Evolutionary conservation across 768 basidiomycete genomes (phyloP).

Genomic region (Suillus variegatus): DNA sequence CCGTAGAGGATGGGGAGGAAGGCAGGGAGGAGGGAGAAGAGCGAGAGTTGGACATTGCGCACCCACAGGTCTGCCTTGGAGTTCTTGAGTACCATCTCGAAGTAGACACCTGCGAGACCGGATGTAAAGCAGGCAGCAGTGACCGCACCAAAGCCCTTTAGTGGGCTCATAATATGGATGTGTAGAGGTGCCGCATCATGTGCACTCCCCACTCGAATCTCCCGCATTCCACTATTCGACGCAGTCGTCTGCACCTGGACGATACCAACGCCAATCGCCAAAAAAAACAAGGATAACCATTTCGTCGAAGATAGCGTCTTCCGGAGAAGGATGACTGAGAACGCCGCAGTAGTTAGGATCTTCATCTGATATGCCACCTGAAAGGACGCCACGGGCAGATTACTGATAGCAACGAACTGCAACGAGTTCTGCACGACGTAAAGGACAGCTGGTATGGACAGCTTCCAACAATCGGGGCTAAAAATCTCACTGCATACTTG

Average conservation of each 20-base stretch:
- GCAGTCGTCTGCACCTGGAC: slow-evolving; percentile 85
- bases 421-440: slow-evolving; percentile 97
- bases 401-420: slow-evolving; percentile 94
- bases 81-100: slow-evolving; percentile 90
- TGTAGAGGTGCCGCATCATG: slow-evolving; percentile 61
- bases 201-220: slow-evolving; percentile 62
- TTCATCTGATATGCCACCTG: slow-evolving; percentile 99
- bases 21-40: slow-evolving; percentile 91
- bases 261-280: slow-evolving; percentile 91
- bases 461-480: slow-evolving; percentile 94
- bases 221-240: slow-evolving; percentile 28
- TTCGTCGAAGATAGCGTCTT: slow-evolving; percentile 71
- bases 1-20: slow-evolving; percentile 74
- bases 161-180: slow-evolving; percentile 76
- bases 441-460: slow-evolving; percentile 93
- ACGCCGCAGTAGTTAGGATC: slow-evolving; percentile 94
- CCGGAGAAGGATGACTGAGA: slow-evolving; percentile 83
- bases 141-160: slow-evolving; percentile 84
- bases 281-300: slow-evolving; percentile 85
- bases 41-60: slow-evolving; percentile 84
- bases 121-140: slow-evolving; percentile 86
- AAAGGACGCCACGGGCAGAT: slow-evolving; percentile 95
- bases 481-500: slow-evolving; percentile 75
- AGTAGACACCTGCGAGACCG: slow-evolving; percentile 90
- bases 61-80: slow-evolving; percentile 87